phyloP scores from a whole-genome alignment of 345 rosid species.

The Salix koriyanagi region DNA sequence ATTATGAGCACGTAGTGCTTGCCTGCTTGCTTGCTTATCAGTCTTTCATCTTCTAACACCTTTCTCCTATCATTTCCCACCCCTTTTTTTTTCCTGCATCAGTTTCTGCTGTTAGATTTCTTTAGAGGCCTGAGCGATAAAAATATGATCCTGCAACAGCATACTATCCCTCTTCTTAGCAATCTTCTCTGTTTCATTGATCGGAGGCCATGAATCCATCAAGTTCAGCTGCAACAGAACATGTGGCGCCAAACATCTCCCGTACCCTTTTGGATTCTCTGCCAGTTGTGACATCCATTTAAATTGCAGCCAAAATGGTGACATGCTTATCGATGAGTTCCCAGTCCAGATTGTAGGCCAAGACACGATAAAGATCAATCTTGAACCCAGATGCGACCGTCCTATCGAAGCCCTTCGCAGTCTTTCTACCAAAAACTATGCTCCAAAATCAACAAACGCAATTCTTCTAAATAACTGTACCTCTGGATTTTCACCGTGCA shows the following conservation, averaged over 20 bases:
- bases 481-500: constrained; percentile 9
- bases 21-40: neutral
- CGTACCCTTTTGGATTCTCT: constrained; percentile 69
- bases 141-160: neutral
- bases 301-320: constrained; percentile 33
- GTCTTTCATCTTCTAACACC: neutral
- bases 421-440: constrained; percentile 38
- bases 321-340: constrained; percentile 26
- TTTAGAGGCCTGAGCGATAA: no score
- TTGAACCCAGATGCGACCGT: constrained; percentile 49
- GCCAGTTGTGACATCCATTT: constrained; percentile 44
- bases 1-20: neutral
- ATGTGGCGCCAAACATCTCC: constrained; percentile 28
- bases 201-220: constrained; percentile 8
- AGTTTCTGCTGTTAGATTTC: neutral
- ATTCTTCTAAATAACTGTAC: constrained; percentile 43
- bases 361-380: constrained; percentile 27
- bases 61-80: neutral
- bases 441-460: constrained; percentile 43
- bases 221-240: constrained; percentile 26
- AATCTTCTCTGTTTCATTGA: neutral
- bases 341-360: constrained; percentile 11
- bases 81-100: neutral
- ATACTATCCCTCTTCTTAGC: neutral
- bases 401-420: constrained; percentile 27